phyloP scores from a whole-genome alignment of 2,329 filamentous ascomycete species.

The Pseudocercospora eumusae region DNA sequence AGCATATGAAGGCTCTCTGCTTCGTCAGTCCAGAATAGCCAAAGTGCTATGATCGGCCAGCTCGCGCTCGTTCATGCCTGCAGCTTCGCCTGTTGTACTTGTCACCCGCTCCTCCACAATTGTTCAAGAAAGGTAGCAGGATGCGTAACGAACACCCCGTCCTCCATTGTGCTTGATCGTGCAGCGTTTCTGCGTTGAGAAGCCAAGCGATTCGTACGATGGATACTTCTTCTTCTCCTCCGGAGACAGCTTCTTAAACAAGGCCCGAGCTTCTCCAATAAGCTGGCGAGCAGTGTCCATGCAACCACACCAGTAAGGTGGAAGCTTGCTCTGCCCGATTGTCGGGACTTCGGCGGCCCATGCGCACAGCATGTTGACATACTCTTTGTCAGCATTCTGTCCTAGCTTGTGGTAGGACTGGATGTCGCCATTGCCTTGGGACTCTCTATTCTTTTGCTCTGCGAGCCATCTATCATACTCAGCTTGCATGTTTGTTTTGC shows the following conservation, averaged over 20 bases:
- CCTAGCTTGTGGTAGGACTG: slow-evolving; percentile 1
- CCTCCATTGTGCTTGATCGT: not conserved
- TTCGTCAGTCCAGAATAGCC: slow-evolving; percentile 19
- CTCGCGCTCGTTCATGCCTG: no score
- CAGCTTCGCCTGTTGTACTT: no score
- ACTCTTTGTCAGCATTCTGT: not conserved
- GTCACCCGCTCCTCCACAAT: no score
- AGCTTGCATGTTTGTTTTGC: not conserved
- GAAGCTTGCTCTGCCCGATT: not conserved
- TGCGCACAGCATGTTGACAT: slow-evolving; percentile 12
- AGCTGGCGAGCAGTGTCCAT: slow-evolving; percentile 10
- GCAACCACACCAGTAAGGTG: slow-evolving; percentile 21
- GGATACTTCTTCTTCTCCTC: not conserved
- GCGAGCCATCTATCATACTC: not conserved
- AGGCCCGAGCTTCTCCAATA: not conserved
- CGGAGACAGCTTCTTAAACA: not conserved
- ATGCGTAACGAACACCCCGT: not conserved
- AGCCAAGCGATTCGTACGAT: slow-evolving; percentile 7
- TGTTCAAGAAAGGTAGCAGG: not conserved
- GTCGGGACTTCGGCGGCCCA: not conserved
- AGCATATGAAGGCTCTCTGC: slow-evolving; percentile 27
- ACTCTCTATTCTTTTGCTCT: not conserved
- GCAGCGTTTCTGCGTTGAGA: not conserved
- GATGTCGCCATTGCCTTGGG: no score
- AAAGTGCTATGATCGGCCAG: no score